These are phyloP conservation scores for Botrytis medusae DNA, from an alignment of 2,329 filamentous ascomycete species.

Conservation along the genomic window DNA sequence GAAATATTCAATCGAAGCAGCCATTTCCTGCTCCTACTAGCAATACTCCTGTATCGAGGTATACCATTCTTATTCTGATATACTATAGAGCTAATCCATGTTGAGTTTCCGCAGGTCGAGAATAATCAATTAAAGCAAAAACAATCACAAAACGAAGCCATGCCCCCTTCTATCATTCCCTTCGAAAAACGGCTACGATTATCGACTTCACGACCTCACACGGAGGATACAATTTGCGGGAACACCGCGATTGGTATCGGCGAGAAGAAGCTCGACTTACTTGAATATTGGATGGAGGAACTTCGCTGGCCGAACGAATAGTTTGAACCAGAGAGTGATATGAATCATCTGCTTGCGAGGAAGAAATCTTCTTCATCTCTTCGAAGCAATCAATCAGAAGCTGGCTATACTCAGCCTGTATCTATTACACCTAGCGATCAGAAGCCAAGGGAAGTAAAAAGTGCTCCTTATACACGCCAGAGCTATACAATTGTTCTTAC, in stretches of 20 bases:
- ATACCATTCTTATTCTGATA: conserved; percentile 26
- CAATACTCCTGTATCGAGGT: conserved; percentile 28
- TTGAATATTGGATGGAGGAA: conserved; percentile 9
- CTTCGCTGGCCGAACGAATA: conserved; percentile 2
- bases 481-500: conserved; percentile 42
- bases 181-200: conserved; percentile 29
- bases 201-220: conserved; percentile 1
- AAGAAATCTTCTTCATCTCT: conserved; percentile 37
- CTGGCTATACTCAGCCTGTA: conserved; percentile 24
- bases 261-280: not conserved
- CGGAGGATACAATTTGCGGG: not conserved
- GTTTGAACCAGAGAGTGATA: conserved; percentile 8
- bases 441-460: conserved; percentile 43
- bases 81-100: conserved; percentile 31
- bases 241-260: not conserved
- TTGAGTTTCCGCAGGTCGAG: conserved; percentile 27
- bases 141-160: conserved; percentile 4
- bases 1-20: conserved; percentile 26
- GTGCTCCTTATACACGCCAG: conserved; percentile 40
- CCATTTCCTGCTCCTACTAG: conserved; percentile 29
- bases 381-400: conserved; percentile 35
- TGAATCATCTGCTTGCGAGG: conserved; percentile 37
- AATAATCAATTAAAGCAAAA: conserved; percentile 18
- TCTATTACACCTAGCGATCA: conserved; percentile 42
- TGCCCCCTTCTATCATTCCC: conserved; percentile 18